A percentile compares a stretch with the other conserved stretches of the same genome.
These are phyloP conservation scores for Ganoderma leucocontextum DNA, from an alignment of 1,284 basidiomycete species.

Conservation along the genomic window DNA sequence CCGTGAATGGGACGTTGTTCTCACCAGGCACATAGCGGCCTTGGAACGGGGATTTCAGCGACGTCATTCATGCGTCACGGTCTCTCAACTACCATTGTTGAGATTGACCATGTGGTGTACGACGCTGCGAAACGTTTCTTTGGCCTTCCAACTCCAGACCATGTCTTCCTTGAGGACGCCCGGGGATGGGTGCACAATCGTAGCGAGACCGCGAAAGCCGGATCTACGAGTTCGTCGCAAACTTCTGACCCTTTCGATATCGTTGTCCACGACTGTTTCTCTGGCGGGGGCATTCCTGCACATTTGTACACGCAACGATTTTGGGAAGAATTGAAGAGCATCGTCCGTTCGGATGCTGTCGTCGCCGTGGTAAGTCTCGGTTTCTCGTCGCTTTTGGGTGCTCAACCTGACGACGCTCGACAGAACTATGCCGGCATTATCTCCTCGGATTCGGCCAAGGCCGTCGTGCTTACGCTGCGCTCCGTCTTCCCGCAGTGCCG, in stretches of 20 bases:
- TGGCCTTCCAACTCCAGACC: slow-evolving; percentile 67
- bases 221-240: slow-evolving; percentile 26
- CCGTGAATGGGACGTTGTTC: not conserved
- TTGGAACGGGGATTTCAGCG: slow-evolving; percentile 86
- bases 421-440: slow-evolving; percentile 81
- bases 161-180: slow-evolving; percentile 81
- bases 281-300: slow-evolving; percentile 85
- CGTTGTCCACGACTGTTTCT: slow-evolving; percentile 91
- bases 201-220: slow-evolving; percentile 37
- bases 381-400: not conserved
- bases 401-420: not conserved
- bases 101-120: slow-evolving; percentile 91
- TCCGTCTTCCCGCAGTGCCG: slow-evolving; percentile 79
- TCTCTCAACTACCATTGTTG: slow-evolving; percentile 76
- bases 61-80: slow-evolving; percentile 75
- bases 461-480: slow-evolving; percentile 75
- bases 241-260: slow-evolving; percentile 65
- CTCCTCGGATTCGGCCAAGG: slow-evolving; percentile 66
- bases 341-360: slow-evolving; percentile 78
- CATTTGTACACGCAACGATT: slow-evolving; percentile 86
- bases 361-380: slow-evolving; percentile 78
- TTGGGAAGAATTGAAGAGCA: slow-evolving; percentile 73
- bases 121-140: slow-evolving; percentile 83
- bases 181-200: slow-evolving; percentile 65
- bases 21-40: slow-evolving; percentile 62